These are phyloP conservation scores for Capsicum baccatum DNA, from an alignment of 257 asterid genomes.

Conservation along the genomic window DNA sequence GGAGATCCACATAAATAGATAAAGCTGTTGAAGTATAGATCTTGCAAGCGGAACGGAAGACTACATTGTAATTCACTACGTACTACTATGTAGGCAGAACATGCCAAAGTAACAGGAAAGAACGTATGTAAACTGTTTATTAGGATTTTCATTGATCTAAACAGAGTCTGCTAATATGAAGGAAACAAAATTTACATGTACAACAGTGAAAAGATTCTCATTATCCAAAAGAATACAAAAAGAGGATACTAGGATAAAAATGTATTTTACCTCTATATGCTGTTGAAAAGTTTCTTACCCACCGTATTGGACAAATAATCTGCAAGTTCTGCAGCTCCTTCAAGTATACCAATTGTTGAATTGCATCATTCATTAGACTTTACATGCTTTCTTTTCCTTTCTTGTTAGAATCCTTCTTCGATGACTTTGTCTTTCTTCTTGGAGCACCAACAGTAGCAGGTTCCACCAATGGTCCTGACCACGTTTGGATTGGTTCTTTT, in stretches of 20 bases:
- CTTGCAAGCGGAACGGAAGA: neutral
- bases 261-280: slow-evolving; percentile 28
- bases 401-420: slow-evolving; percentile 54
- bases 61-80: neutral
- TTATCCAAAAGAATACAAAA: slow-evolving; percentile 31
- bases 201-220: slow-evolving; percentile 29
- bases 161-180: neutral
- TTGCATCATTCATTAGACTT: slow-evolving; percentile 28
- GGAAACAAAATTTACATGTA: slow-evolving; percentile 24
- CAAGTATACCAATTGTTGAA: slow-evolving; percentile 34
- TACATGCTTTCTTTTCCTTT: slow-evolving; percentile 54
- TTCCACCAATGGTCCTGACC: slow-evolving; percentile 86
- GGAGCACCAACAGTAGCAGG: slow-evolving; percentile 51
- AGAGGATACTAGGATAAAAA: slow-evolving; percentile 6
- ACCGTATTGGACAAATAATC: slow-evolving; percentile 24
- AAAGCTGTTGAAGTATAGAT: neutral
- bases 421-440: slow-evolving; percentile 58
- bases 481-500: slow-evolving; percentile 77
- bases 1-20: neutral
- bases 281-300: slow-evolving; percentile 22
- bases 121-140: neutral
- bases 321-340: slow-evolving; percentile 36
- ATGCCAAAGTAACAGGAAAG: neutral
- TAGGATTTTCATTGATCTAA: slow-evolving; percentile 30
- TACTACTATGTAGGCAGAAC: neutral